phyloP scores from a whole-genome alignment of 345 rosid genomes.

The Moricandia arvensis region DNA sequence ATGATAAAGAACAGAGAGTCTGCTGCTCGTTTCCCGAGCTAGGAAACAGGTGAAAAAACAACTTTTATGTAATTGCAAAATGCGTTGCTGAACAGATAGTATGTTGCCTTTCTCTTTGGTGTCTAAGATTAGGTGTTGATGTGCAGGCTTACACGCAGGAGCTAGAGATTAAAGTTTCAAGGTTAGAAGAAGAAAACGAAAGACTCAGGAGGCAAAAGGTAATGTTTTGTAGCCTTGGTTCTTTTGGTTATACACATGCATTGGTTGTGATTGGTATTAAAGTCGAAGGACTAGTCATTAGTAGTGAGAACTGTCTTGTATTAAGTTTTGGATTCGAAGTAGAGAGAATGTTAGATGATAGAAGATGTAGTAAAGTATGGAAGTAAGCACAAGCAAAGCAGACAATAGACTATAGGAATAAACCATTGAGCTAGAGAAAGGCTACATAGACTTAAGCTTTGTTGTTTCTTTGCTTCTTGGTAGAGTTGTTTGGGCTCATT shows the following conservation, averaged over 20 bases:
- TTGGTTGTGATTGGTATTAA: background rate
- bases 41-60: background rate
- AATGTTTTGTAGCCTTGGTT: background rate
- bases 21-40: background rate
- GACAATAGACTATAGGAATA: too few species aligned
- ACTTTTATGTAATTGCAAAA: background rate
- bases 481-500: background rate
- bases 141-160: slow-evolving; percentile 93
- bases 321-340: background rate
- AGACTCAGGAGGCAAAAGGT: slow-evolving; percentile 87
- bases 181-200: slow-evolving; percentile 90
- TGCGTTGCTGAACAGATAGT: too few species aligned
- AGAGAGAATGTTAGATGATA: background rate
- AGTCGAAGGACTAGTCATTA: background rate
- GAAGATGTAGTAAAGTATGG: background rate
- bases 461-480: background rate
- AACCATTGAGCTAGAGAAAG: background rate
- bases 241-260: background rate
- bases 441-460: background rate
- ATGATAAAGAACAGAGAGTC: background rate
- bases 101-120: too few species aligned
- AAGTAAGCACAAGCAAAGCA: too few species aligned
- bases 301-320: background rate
- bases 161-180: slow-evolving; percentile 86
- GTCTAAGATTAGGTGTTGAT: slow-evolving; percentile 3